Conservation (phyloP, 2,329 filamentous ascomycete genomes). For the Penicillium sp. region DNA sequence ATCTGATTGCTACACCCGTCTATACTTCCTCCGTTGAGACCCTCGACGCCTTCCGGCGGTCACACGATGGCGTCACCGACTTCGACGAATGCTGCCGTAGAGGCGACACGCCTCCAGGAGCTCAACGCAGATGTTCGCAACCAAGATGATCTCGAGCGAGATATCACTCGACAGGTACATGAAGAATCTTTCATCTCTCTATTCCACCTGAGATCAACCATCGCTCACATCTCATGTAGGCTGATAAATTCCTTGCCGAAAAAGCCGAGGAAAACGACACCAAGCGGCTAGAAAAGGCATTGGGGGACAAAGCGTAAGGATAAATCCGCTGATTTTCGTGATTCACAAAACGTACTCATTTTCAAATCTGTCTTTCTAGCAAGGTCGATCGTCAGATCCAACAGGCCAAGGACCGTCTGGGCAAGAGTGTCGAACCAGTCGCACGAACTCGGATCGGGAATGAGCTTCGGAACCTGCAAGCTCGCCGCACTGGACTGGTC, state of each 20-base stretch:
- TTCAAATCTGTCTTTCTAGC: conserved; percentile 19
- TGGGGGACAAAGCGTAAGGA: conserved; percentile 42
- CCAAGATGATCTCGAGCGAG: conserved; percentile 84
- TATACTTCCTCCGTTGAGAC: neutral
- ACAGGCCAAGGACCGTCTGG: conserved; percentile 52
- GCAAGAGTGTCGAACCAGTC: conserved; percentile 49
- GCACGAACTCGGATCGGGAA: conserved; percentile 41
- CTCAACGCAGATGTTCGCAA: conserved; percentile 68
- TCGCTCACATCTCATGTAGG: conserved; percentile 29
- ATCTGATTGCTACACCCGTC: conserved; percentile 1
- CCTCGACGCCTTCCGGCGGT: neutral
- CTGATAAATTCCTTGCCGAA: conserved; percentile 54
- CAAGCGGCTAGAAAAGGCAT: conserved; percentile 56
- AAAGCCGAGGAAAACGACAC: conserved; percentile 60
- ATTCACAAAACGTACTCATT: conserved; percentile 1
- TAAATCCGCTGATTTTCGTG: neutral
- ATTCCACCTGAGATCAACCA: neutral
- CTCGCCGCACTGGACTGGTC: conserved; percentile 58
- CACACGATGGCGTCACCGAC: conserved; percentile 5
- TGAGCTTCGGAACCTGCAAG: conserved; percentile 60
- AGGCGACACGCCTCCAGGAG: conserved; percentile 55
- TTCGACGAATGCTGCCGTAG: conserved; percentile 36
- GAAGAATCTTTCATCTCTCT: neutral
- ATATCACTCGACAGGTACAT: conserved; percentile 60
- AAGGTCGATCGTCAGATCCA: conserved; percentile 62